Evolutionary conservation across 2,329 filamentous ascomycete species (phyloP), one percentile per base, ranked within the genome.

Genomic region (Cladosporium sp.): DNA sequence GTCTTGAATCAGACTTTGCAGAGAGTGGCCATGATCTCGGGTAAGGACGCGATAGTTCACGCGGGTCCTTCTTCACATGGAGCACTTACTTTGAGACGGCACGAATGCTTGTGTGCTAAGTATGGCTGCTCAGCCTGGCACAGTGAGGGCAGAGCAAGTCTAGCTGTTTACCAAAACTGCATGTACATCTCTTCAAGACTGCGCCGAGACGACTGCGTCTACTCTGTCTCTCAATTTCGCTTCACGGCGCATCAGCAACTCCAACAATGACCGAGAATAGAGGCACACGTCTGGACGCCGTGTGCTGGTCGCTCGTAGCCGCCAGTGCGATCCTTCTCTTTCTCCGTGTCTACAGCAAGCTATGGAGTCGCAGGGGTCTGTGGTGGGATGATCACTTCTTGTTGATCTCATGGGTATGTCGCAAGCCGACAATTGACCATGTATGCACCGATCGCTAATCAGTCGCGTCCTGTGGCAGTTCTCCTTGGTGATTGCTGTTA

Each of bases 301-400:
- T 57, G 7, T n/a, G 34, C 51, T 64, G 61, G 61, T 32, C 61
- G 15, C 34, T 64, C 34, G 28, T 28, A 7, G 49, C 34, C 24
- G 51, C 30, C 18, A 47, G 34, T 10, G 61, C 14, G 5, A 32
- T 64, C 18, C 18, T 64, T 5, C 61, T 64, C 8, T 55, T 47
- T 18, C 36, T 64, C 21, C 61, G 61, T 15, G 38, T 64, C 12
- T 64, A 57, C 61, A 55, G 61, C 61, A 64, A 64, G 28, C 15
- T 64, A 57, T 57, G 61, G 61, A 38, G 61, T 44, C 49, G 49
- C 36, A 64, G 26, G 51, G 61, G 61, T 26, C 61, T 64, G 11
- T 64, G 61, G 61, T 64, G 61, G 61, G 61, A 64, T 44, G 61
- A 64, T 44, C 61, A 64, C 51, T 64, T 64, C 24, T 47, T 64